Conservation (phyloP, 1,284 basidiomycete genomes). For the Naganishia liquefaciens region DNA sequence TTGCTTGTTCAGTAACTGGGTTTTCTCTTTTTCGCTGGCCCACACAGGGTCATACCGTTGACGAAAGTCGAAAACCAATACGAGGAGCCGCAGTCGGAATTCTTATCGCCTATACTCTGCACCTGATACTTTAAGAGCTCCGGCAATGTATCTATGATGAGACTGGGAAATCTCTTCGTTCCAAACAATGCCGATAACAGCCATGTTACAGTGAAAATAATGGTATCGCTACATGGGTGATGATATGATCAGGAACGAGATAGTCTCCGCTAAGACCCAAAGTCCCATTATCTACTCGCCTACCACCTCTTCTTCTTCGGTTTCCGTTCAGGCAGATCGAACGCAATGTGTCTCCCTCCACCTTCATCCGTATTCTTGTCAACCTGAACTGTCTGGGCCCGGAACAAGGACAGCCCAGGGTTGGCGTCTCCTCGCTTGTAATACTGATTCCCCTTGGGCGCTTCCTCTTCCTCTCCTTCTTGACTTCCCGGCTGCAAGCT, state of each 20-base stretch:
- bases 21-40: no score
- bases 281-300: neutral
- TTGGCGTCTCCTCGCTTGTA: conserved; percentile 11
- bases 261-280: neutral
- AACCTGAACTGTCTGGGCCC: conserved; percentile 40
- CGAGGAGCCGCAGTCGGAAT: no score
- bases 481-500: conserved; percentile 39
- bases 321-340: conserved; percentile 36
- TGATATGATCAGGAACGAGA: neutral
- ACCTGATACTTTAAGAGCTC: no score
- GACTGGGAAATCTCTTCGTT: no score
- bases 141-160: no score
- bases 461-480: conserved; percentile 18
- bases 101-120: no score
- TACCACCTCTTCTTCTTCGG: conserved; percentile 9
- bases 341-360: conserved; percentile 36
- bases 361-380: conserved; percentile 29
- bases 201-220: neutral
- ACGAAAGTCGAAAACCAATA: neutral
- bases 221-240: conserved; percentile 14
- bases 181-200: no score
- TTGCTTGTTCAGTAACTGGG: no score
- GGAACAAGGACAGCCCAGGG: conserved; percentile 38
- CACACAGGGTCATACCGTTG: neutral
- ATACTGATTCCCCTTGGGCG: conserved; percentile 22